Evolutionary conservation across 2,329 filamentous ascomycete genomes (phyloP).

Genomic region (Ophiocordyceps australis): DNA sequence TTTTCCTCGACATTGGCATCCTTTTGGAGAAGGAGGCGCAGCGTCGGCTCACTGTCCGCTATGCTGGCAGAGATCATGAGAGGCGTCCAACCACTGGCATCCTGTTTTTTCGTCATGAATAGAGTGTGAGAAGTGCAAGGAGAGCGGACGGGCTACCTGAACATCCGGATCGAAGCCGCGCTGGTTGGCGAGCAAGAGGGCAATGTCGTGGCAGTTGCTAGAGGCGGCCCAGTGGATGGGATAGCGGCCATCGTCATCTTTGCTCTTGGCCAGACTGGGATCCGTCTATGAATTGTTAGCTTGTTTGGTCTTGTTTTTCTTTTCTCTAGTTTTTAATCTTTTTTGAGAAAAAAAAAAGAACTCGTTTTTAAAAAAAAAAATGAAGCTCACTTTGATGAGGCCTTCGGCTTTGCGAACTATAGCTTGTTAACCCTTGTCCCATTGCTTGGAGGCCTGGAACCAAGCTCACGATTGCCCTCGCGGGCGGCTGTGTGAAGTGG

Average conservation of each 20-base stretch:
- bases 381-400: constrained; percentile 5
- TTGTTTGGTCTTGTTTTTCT: too few species aligned
- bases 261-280: constrained; percentile 50
- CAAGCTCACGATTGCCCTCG: constrained; percentile 56
- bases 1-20: constrained; percentile 58
- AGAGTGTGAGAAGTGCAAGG: background rate
- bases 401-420: constrained; percentile 5
- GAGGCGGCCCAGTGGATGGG: constrained; percentile 91
- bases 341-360: too few species aligned
- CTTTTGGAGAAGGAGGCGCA: constrained; percentile 48
- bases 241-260: constrained; percentile 76
- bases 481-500: constrained; percentile 76
- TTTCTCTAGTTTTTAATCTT: too few species aligned
- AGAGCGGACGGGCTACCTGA: constrained; percentile 28
- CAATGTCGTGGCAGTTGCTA: constrained; percentile 60
- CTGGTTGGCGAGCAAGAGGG: constrained; percentile 49
- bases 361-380: too few species aligned
- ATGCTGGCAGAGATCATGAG: constrained; percentile 70
- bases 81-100: constrained; percentile 66
- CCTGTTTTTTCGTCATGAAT: constrained; percentile 20
- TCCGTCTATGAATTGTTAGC: constrained; percentile 38
- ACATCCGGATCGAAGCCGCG: constrained; percentile 72
- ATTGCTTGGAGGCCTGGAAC: too few species aligned
- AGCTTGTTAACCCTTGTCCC: too few species aligned
- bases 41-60: constrained; percentile 50